Base-by-base conservation (phyloP, 768 basidiomycete genomes). In the Polyporus arcularius region DNA sequence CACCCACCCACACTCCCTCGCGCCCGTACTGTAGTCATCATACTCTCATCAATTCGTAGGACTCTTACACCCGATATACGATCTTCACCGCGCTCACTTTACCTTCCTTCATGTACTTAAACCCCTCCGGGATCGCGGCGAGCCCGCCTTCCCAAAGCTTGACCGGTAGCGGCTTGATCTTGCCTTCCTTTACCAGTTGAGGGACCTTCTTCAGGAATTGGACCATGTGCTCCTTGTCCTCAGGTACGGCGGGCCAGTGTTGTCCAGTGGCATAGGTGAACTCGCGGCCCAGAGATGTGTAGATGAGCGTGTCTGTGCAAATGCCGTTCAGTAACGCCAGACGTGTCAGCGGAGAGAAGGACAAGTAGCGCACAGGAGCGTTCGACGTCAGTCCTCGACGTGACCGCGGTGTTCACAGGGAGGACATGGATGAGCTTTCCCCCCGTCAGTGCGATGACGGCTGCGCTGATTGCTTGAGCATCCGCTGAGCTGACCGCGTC, bases 11-110 rank as follows among this genome's bases (percentile, higher is more conserved):
- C 35, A 35, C 35, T 35, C 35, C 35, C 35, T 35, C 35, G 35
- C 11, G 11, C 35, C 35, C 11, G 35, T 35, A 35, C 35, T 35
- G 42, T 43, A 43, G 42, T 43, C 10, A 18, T 11, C 42, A 43
- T 18, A 18, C 10, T 43, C 8, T 1, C 18, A 11, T 16, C 42
- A 18, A 10, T 6, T 16, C 15, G 9, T 18, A 10, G 15, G 6
- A 43, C 42, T 26, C 21, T 18, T 43, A 43, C 18, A 52, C 3
- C 31, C 63, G 57, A 56, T 65, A 68, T 12, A 65, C 66, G 41
- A 65, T 51, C 48, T 71, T 71, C 57, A 62, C 60, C 12, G 52
- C 68, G 55, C 68, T 69, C 4, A 67, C 62, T 64, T 67, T 68
- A 4, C 66, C 68, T 11, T 66, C 63, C 26, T 55, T 56, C 68